Evolutionary conservation across 1,284 basidiomycete genomes (phyloP).

Genomic region (Chondrostereum purpureum): DNA sequence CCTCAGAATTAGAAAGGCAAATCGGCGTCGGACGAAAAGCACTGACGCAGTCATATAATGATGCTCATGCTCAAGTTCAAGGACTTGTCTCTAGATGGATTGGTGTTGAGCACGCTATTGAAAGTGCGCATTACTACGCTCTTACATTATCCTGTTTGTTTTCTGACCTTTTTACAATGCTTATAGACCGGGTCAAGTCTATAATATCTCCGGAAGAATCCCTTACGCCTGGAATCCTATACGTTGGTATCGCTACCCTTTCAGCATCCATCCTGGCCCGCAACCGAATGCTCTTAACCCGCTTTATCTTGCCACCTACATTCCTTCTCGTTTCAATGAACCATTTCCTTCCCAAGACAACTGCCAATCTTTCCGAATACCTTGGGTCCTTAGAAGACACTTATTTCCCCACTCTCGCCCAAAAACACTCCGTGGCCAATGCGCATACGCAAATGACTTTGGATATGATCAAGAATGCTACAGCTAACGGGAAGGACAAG

Average conservation of each 20-base stretch:
- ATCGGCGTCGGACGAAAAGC: constrained; percentile 63
- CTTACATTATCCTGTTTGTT: background rate
- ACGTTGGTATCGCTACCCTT: constrained; percentile 83
- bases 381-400: constrained; percentile 64
- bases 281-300: constrained; percentile 60
- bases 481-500: constrained; percentile 32
- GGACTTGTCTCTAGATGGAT: constrained; percentile 75
- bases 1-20: constrained; percentile 64
- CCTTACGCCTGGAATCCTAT: constrained; percentile 80
- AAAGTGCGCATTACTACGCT: constrained; percentile 53
- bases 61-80: constrained; percentile 61
- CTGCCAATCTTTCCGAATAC: constrained; percentile 63
- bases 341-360: constrained; percentile 79
- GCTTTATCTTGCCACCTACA: constrained; percentile 65
- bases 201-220: constrained; percentile 75
- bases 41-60: constrained; percentile 44
- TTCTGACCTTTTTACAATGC: background rate
- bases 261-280: constrained; percentile 83
- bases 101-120: constrained; percentile 71
- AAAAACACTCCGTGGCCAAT: constrained; percentile 63
- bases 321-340: constrained; percentile 60
- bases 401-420: constrained; percentile 61
- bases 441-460: constrained; percentile 56
- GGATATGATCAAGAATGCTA: constrained; percentile 40
- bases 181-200: constrained; percentile 75